These are phyloP conservation scores for Fusarium ambrosium DNA, from an alignment of 2,329 filamentous ascomycete species.

Conservation along the genomic window DNA sequence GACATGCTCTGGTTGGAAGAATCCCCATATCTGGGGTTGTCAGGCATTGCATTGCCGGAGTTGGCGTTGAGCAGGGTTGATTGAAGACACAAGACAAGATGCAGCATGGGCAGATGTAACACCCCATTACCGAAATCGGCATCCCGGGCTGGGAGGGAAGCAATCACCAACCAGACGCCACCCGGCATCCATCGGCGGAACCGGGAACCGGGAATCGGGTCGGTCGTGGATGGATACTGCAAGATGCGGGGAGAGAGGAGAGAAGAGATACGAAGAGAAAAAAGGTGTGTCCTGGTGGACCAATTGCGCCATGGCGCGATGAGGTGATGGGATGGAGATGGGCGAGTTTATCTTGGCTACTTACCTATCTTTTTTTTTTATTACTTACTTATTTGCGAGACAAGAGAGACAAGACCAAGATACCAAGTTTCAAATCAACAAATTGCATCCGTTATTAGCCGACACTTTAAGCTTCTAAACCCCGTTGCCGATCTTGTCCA, in stretches of 20 bases:
- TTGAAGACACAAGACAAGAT: constrained; percentile 16
- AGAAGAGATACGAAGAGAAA: constrained; percentile 22
- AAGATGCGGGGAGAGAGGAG: constrained; percentile 26
- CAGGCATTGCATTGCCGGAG: constrained; percentile 24
- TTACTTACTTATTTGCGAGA: constrained; percentile 19
- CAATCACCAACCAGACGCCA: constrained; percentile 37
- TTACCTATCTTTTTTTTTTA: constrained; percentile 3
- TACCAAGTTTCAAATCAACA: constrained; percentile 41
- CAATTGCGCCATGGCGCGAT: constrained; percentile 54
- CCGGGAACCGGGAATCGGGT: constrained; percentile 26
- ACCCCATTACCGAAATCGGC: constrained; percentile 24
- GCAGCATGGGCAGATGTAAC: constrained; percentile 10
- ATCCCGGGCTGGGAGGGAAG: constrained; percentile 11
- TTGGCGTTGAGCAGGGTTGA: constrained; percentile 33
- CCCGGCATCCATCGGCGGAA: constrained; percentile 32
- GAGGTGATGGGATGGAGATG: constrained; percentile 38
- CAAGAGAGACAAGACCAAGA: constrained; percentile 26
- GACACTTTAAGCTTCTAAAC: background rate
- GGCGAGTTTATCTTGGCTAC: constrained; percentile 26
- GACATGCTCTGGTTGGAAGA: constrained; percentile 32
- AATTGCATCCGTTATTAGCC: constrained; percentile 10
- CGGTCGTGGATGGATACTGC: constrained; percentile 16
- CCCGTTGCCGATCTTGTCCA: background rate
- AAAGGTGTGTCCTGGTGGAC: constrained; percentile 41
- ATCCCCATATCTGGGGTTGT: constrained; percentile 9